These are phyloP conservation scores for Microdochium trichocladiopsis DNA, from an alignment of 2,329 filamentous ascomycete genomes.

Conservation along the genomic window DNA sequence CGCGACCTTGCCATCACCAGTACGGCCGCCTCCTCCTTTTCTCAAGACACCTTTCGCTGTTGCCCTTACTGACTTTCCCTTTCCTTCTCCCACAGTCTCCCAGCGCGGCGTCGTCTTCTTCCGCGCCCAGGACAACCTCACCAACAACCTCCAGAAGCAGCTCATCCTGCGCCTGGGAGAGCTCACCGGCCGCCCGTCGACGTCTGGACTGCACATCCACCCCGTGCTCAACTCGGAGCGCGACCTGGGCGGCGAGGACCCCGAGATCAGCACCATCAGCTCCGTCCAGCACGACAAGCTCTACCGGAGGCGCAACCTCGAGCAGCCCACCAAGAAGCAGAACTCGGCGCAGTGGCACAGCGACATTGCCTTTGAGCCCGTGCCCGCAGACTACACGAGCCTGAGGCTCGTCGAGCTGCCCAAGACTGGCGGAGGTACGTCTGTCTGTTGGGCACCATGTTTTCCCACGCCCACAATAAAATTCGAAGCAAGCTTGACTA, in stretches of 20 bases:
- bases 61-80: neutral
- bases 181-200: conserved; percentile 47
- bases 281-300: conserved; percentile 46
- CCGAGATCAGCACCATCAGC: conserved; percentile 58
- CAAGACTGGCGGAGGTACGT: conserved; percentile 32
- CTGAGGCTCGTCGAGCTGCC: conserved; percentile 38
- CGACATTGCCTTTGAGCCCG: conserved; percentile 49
- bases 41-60: too few relatives aligned
- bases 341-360: conserved; percentile 32
- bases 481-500: too few relatives aligned
- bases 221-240: conserved; percentile 46
- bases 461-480: too few relatives aligned
- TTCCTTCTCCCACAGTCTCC: conserved; percentile 40
- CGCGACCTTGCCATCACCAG: conserved; percentile 62
- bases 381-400: conserved; percentile 48
- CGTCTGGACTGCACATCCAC: conserved; percentile 53
- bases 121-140: conserved; percentile 53
- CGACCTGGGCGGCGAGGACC: conserved; percentile 46
- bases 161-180: conserved; percentile 54
- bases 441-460: too few relatives aligned
- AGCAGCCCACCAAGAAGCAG: conserved; percentile 33
- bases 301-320: conserved; percentile 34
- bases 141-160: conserved; percentile 58
- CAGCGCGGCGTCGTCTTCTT: conserved; percentile 66
- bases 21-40: conserved; percentile 24